phyloP scores from a whole-genome alignment of 805 yeast species.

The Komagataella pseudopastoris region DNA sequence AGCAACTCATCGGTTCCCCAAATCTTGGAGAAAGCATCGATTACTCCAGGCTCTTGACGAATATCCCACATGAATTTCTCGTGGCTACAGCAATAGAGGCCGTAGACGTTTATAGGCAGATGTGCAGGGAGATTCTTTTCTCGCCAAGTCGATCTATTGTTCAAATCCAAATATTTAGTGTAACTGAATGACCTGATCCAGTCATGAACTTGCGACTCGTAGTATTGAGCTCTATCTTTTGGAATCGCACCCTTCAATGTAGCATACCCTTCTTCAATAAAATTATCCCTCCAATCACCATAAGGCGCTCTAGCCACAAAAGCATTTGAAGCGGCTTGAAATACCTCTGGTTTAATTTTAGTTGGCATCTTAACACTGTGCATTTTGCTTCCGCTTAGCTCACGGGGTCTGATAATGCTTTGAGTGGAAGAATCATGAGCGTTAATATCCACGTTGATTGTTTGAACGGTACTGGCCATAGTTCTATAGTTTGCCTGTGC shows the following conservation, averaged over 20 bases:
- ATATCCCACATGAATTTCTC: constrained; percentile 21
- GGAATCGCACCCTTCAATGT: constrained; percentile 18
- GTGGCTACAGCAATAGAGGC: constrained; percentile 12
- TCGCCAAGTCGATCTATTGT: constrained; percentile 16
- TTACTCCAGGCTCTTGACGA: constrained; percentile 15
- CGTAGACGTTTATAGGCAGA: constrained; percentile 7
- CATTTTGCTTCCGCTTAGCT: background rate
- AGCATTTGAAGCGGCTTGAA: background rate
- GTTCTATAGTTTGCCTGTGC: background rate
- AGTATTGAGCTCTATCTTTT: constrained; percentile 10
- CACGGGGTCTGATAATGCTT: background rate
- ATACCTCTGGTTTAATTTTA: background rate
- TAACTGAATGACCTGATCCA: constrained; percentile 12
- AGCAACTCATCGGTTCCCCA: constrained; percentile 20
- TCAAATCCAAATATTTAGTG: constrained; percentile 9
- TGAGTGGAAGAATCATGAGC: background rate
- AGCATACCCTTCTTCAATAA: constrained; percentile 16
- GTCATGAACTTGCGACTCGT: constrained; percentile 10
- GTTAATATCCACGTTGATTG: background rate
- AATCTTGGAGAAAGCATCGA: constrained; percentile 13
- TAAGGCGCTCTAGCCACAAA: constrained; percentile 1
- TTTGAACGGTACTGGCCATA: background rate
- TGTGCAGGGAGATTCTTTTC: constrained; percentile 15
- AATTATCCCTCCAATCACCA: constrained; percentile 18
- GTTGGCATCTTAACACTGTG: background rate